Evolutionary conservation across 2,329 filamentous ascomycete genomes (phyloP), one percentile per base, ranked within the genome.

Genomic region (Colletotrichum simmondsii): DNA sequence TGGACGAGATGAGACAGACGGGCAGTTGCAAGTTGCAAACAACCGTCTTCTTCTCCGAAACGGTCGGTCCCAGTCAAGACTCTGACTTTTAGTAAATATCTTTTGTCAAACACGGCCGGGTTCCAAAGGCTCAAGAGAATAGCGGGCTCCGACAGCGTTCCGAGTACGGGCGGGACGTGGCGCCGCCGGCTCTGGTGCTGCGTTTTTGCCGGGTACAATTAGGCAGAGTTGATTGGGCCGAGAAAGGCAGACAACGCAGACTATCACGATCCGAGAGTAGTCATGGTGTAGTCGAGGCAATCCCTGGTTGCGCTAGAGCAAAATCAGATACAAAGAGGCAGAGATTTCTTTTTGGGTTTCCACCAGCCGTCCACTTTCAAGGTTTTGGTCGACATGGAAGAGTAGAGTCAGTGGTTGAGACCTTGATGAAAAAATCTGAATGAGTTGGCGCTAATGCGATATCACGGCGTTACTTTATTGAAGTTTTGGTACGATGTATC

Each of bases 261-360:
- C 22, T 32, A 58, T n/a, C 2, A n/a, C 30, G 59, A 65, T 58
- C 30, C 54, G 54, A 60, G 35, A 35, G 19, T 35, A 54, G 46
- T 19, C 49, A 53, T 19, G 37, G 28, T 35, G 54, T 28, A 60
- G 53, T 42, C 59, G 10, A 32, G 37, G 16, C 14, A 37, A 22
- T 32, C 69, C 59, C 65, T 46, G 53, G 37, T 42, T 37, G n/a
- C 58, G 65, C 69, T 63, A 69, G 28, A 58, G 32, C 49, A 37
- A 24, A 54, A 59, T 19, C 42, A 54, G 53, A 35, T 11, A 42
- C 22, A 24, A 32, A n/a, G 49, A 58, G 58, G 52, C 65, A 72
- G 59, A 72, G 53, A 68, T 68, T 72, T 72, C 30, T 24, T 59
- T 24, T 54, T 42, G 60, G 42, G 60, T 63, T 61, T 71, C 65